These are phyloP conservation scores for Zymoseptoria passerinii DNA, from an alignment of 2,329 filamentous ascomycete genomes.

Conservation along the genomic window DNA sequence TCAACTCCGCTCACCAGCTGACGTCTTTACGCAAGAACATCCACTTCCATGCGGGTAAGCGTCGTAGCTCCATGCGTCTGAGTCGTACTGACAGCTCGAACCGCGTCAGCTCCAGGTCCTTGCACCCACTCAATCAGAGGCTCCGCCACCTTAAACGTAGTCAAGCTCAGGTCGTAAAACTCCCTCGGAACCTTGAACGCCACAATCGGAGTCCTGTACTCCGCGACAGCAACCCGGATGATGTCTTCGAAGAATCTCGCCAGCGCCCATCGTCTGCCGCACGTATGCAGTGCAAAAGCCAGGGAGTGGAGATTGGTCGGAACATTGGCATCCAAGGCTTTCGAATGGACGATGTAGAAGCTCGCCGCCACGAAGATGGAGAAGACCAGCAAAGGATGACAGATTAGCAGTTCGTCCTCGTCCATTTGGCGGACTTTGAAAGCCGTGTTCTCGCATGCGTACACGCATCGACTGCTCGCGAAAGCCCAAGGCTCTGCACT, in stretches of 20 bases:
- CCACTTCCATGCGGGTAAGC: conserved; percentile 2
- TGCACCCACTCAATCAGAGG: conserved; percentile 21
- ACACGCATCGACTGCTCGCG: conserved; percentile 24
- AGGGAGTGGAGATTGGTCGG: conserved; percentile 22
- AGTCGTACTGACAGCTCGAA: neutral
- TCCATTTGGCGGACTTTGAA: conserved; percentile 17
- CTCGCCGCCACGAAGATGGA: conserved; percentile 23
- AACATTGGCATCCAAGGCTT: conserved; percentile 19
- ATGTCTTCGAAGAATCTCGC: conserved; percentile 21
- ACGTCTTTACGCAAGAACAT: neutral
- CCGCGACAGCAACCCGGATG: conserved; percentile 21
- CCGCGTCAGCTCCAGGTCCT: conserved; percentile 2
- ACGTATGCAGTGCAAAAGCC: conserved; percentile 20
- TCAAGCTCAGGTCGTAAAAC: conserved; percentile 25
- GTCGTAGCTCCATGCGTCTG: conserved; percentile 1
- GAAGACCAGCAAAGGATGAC: conserved; percentile 20
- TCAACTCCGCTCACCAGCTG: neutral
- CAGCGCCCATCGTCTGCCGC: conserved; percentile 21
- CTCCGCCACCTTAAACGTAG: conserved; percentile 24
- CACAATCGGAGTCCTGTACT: conserved; percentile 19
- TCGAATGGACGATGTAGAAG: conserved; percentile 25
- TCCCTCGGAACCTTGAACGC: conserved; percentile 20
- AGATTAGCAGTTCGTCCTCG: conserved; percentile 19
- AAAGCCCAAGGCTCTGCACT: conserved; percentile 23
- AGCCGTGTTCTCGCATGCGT: conserved; percentile 24